Percentiles rank a stretch among this genome's conserved stretches.
Conservation (phyloP, 306 rosid species). For the Vigna angularis region DNA sequence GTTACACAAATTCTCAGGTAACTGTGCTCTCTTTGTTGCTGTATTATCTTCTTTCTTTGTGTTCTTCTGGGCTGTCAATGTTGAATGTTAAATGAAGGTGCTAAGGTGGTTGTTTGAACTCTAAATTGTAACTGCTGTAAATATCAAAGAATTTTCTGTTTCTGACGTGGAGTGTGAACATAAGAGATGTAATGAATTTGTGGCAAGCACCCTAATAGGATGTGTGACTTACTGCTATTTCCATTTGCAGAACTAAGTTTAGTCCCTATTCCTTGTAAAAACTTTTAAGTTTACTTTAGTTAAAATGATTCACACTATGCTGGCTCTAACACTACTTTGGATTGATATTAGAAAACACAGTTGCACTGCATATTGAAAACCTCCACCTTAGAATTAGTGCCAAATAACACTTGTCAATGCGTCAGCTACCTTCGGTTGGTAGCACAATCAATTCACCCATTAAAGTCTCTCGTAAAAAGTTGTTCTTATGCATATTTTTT, state of each 20-base stretch:
- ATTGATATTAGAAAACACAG: constrained; percentile 10
- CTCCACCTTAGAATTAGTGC: constrained; percentile 31
- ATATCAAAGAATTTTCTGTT: background rate
- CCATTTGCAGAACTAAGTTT: constrained; percentile 33
- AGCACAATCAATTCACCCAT: constrained; percentile 36
- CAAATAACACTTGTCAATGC: constrained; percentile 17
- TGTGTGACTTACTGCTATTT: constrained; percentile 15
- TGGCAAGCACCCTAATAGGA: background rate
- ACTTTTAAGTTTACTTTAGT: constrained; percentile 12
- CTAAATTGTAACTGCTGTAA: background rate
- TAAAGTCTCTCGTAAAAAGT: constrained; percentile 13
- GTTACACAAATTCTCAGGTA: constrained; percentile 84
- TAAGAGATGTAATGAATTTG: constrained; percentile 1
- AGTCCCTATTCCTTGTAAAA: constrained; percentile 18
- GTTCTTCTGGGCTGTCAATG: background rate
- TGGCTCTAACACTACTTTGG: background rate
- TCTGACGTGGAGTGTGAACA: background rate
- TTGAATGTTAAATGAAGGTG: constrained; percentile 39
- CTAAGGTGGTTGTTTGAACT: constrained; percentile 28
- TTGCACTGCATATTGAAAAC: background rate
- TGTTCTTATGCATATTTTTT: constrained; percentile 4
- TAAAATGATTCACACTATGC: background rate
- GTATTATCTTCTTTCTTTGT: constrained; percentile 18
- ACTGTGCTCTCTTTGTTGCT: constrained; percentile 30
- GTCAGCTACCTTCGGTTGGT: constrained; percentile 39